Base-by-base conservation (phyloP, 164 flowering plant genomes). In the Nymphaea thermarum region DNA sequence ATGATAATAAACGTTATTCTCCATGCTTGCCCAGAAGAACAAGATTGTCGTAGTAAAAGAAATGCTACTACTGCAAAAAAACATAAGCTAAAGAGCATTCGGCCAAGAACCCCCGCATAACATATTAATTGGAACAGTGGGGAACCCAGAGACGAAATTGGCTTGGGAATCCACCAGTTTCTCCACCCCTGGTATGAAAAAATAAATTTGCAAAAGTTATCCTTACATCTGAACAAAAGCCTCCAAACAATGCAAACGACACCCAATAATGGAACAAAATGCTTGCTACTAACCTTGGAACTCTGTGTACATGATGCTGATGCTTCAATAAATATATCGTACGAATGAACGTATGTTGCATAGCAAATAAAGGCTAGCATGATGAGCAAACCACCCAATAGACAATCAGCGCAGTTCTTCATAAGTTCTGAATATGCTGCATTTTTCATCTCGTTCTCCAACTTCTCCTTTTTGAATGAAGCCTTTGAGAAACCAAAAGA, bases 161-260 rank as follows among this genome's bases (percentile, higher is more conserved):
- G 75, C 69, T 83, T 84, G n/a, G 91, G 92, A 63, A 83, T 69
- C 96, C 90, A 87, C 98, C 99, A 89, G 61, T 91, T 81, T 51
- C 76, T 86, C 18, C 87, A 73, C 59, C 72, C 85, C 96, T 89
- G 80, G 44, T 73, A 75, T 66, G 79, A 44, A 69, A 55, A 10
- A 25, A 62, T 25, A 42, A n/a, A 8, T n/a, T n/a, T 18, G 18
- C 68, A 66, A 0, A 36, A n/a, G 67, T 44, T 65, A 16, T 66
- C 47, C 17, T 3, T 12, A 14, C 18, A 12, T 45, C 51, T 7
- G 42, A 65, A 43, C 44, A 43, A 65, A 8, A 65, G 1, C 36
- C 36, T 25, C 36, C 36, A 25, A 42, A 41, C 3, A 65, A 5
- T 43, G 57, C 45, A 44, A 43, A 57, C 43, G 43, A 64, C 14